phyloP scores from a whole-genome alignment of 441 rosid species.

The Theobroma grandiflorum region DNA sequence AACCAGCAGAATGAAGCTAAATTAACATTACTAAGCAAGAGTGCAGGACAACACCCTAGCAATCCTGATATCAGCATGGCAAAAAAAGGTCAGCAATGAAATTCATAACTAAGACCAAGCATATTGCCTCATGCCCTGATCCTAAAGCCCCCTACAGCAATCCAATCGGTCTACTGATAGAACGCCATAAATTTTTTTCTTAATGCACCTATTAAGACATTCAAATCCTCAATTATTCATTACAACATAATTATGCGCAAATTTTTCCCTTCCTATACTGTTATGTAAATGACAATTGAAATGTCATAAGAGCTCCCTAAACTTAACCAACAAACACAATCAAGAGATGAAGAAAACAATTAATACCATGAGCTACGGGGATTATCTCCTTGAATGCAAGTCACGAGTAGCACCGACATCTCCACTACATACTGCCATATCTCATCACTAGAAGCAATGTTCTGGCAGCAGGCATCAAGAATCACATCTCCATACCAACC shows the following conservation, averaged over 20 bases:
- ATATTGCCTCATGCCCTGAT: neutral
- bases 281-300: neutral
- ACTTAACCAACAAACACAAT: neutral
- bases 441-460: constrained; percentile 77
- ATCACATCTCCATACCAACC: constrained; percentile 70
- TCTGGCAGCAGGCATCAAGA: constrained; percentile 93
- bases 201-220: neutral
- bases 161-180: neutral
- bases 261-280: neutral
- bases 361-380: constrained; percentile 82
- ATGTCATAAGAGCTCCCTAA: neutral
- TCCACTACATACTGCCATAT: constrained; percentile 81
- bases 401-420: constrained; percentile 78
- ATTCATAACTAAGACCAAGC: constrained; percentile 11
- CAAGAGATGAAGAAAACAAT: constrained; percentile 17
- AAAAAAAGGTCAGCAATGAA: neutral
- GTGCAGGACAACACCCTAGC: neutral
- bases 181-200: neutral
- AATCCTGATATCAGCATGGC: neutral
- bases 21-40: neutral
- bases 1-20: neutral
- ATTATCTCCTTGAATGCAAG: constrained; percentile 56
- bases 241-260: neutral
- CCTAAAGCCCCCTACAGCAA: neutral
- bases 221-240: neutral